Percentiles rank a stretch among this genome's conserved stretches.
phyloP scores from a whole-genome alignment of 176 grass and related monocot genomes.

The Oryza rufipogon region DNA sequence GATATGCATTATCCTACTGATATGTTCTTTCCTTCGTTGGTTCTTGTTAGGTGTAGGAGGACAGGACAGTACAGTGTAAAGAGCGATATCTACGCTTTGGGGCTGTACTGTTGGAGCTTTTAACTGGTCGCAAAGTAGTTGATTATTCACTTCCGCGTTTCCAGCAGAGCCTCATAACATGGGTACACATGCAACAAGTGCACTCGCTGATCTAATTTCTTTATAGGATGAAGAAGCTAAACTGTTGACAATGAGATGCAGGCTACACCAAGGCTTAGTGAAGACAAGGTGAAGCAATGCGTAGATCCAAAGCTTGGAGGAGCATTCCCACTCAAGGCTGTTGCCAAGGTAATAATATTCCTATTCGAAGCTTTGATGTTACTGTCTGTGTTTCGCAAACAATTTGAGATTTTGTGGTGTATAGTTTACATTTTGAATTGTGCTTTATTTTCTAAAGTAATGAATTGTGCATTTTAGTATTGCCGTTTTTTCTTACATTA shows the following conservation, averaged over 20 bases:
- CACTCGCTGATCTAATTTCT: neutral
- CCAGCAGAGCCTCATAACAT: slow-evolving; percentile 46
- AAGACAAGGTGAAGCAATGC: slow-evolving; percentile 50
- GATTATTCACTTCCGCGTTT: slow-evolving; percentile 41
- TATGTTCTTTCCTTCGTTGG: too few relatives aligned
- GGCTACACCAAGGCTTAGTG: slow-evolving; percentile 48
- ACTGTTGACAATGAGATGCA: neutral
- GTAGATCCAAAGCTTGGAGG: slow-evolving; percentile 53
- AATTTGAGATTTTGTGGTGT: too few relatives aligned
- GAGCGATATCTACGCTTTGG: slow-evolving; percentile 9
- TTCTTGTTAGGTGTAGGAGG: too few relatives aligned
- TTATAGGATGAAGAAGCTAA: neutral
- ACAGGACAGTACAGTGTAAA: too few relatives aligned
- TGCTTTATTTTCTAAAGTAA: too few relatives aligned
- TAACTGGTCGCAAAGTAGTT: slow-evolving; percentile 44
- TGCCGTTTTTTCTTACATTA: too few relatives aligned
- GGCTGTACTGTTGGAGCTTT: slow-evolving; percentile 49
- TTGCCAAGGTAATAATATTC: slow-evolving; percentile 37
- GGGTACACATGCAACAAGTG: slow-evolving; percentile 17
- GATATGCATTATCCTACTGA: too few relatives aligned
- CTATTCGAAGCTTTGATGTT: too few relatives aligned
- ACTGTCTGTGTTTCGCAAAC: too few relatives aligned
- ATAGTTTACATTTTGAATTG: too few relatives aligned
- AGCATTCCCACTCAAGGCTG: slow-evolving; percentile 40
- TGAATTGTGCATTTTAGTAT: too few relatives aligned